Evolutionary conservation across 352 stramenopile genomes (phyloP).

Genomic region (Globisporangium viniferum): DNA sequence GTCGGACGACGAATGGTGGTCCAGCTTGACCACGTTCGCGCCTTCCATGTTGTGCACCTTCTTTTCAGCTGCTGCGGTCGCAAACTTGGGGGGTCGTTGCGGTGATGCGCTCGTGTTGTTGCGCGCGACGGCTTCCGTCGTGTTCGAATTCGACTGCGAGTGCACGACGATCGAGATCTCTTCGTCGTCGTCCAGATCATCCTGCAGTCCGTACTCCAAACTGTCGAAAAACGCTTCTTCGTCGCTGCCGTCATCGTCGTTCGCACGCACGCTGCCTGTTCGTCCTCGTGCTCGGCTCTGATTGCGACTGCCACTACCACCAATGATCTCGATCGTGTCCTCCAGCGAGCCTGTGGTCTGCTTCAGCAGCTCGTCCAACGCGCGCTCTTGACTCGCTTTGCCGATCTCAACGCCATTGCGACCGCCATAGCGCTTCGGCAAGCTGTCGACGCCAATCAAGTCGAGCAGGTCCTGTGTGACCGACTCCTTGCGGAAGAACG

Average conservation of each 20-base stretch:
- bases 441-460: conserved; percentile 64
- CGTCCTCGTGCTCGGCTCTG: conserved; percentile 19
- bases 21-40: conserved; percentile 14
- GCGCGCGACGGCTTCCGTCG: conserved; percentile 40
- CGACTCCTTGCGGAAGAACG: conserved; percentile 45
- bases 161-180: conserved; percentile 74
- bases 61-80: conserved; percentile 14
- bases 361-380: conserved; percentile 58
- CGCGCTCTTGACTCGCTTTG: conserved; percentile 72
- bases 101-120: conserved; percentile 1
- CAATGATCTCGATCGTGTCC: conserved; percentile 74
- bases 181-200: conserved; percentile 52
- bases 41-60: conserved; percentile 29
- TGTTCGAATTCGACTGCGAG: conserved; percentile 36
- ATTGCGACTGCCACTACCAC: conserved; percentile 16
- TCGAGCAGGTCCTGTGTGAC: conserved; percentile 46
- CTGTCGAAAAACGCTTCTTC: conserved; percentile 84
- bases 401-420: conserved; percentile 73
- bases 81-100: conserved; percentile 5
- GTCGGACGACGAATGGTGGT: conserved; percentile 11
- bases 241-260: conserved; percentile 53
- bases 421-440: conserved; percentile 70
- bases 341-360: conserved; percentile 69
- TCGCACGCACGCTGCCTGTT: conserved; percentile 33
- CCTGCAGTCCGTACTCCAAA: conserved; percentile 74